Conservation (phyloP, 2,329 filamentous ascomycete species). For the Exophiala sideris region DNA sequence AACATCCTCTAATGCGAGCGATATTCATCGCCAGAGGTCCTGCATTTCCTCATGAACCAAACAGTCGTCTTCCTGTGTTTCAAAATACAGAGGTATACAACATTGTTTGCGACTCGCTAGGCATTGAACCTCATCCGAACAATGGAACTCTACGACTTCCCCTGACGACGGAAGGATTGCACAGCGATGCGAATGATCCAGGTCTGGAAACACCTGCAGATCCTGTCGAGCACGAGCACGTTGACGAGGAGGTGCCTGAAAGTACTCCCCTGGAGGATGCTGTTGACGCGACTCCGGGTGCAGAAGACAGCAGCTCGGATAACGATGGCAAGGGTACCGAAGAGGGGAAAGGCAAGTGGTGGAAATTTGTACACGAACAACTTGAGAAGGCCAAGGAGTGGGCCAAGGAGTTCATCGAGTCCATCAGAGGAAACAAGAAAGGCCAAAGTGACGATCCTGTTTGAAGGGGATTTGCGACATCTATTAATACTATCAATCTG, state of each 20-base stretch:
- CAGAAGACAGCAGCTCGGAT: neutral
- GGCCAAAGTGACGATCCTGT: conserved; percentile 13
- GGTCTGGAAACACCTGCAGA: conserved; percentile 17
- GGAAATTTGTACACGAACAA: conserved; percentile 26
- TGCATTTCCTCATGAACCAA: conserved; percentile 80
- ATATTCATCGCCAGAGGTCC: conserved; percentile 92
- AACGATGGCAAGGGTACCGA: neutral
- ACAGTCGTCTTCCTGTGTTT: conserved; percentile 75
- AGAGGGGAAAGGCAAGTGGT: conserved; percentile 22
- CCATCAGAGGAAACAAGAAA: conserved; percentile 27
- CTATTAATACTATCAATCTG: no score
- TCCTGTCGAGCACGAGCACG: conserved; percentile 10
- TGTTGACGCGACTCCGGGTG: no score
- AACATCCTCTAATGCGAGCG: conserved; percentile 91
- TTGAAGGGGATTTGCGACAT: conserved; percentile 1
- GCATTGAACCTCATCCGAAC: conserved; percentile 69
- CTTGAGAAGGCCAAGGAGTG: conserved; percentile 30
- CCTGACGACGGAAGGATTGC: conserved; percentile 43
- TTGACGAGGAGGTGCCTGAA: conserved; percentile 2
- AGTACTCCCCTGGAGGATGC: no score
- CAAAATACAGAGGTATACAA: conserved; percentile 97
- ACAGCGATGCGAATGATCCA: conserved; percentile 40
- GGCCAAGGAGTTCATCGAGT: conserved; percentile 28
- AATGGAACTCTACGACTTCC: conserved; percentile 72
- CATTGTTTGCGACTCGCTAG: conserved; percentile 83